These are phyloP conservation scores for Oryza coarctata DNA, from an alignment of 176 grass and related monocot genomes.

Conservation along the genomic window DNA sequence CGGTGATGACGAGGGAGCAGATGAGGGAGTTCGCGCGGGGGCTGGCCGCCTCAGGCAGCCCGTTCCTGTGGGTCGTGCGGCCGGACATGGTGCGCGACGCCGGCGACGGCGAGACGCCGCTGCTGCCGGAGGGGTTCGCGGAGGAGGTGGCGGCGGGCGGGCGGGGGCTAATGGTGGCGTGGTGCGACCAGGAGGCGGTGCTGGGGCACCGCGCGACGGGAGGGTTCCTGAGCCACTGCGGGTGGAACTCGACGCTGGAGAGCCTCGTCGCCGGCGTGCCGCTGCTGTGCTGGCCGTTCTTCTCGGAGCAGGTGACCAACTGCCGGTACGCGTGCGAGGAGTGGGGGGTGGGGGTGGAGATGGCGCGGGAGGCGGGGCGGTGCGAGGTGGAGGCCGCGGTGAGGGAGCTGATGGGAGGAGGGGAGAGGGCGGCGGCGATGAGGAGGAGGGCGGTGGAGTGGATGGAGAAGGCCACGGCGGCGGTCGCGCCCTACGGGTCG, in stretches of 20 bases:
- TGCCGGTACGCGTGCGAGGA: conserved; percentile 51
- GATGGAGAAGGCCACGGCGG: conserved; percentile 42
- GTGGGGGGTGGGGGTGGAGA: conserved; percentile 64
- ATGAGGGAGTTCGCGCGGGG: conserved; percentile 69
- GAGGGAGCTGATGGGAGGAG: conserved; percentile 45
- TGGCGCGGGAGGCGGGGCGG: conserved; percentile 37
- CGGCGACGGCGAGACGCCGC: conserved; percentile 2
- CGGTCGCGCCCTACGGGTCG: conserved; percentile 20
- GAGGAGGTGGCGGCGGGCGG: conserved; percentile 24
- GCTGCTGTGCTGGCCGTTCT: conserved; percentile 71
- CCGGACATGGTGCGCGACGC: conserved; percentile 54
- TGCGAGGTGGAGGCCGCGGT: conserved; percentile 46
- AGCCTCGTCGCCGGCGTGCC: conserved; percentile 57
- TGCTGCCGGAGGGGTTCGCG: conserved; percentile 41
- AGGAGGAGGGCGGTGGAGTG: conserved; percentile 43
- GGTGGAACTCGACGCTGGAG: conserved; percentile 73
- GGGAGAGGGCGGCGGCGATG: conserved; percentile 45
- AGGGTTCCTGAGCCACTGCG: conserved; percentile 63
- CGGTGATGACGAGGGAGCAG: conserved; percentile 46
- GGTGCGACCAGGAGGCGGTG: conserved; percentile 70
- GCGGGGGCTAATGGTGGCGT: conserved; percentile 40
- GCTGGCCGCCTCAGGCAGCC: conserved; percentile 39
- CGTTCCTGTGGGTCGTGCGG: conserved; percentile 71
- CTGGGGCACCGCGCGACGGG: conserved; percentile 42
- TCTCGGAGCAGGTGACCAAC: conserved; percentile 62